phyloP scores from a whole-genome alignment of 139 green algal species.

The Volvox africanus region DNA sequence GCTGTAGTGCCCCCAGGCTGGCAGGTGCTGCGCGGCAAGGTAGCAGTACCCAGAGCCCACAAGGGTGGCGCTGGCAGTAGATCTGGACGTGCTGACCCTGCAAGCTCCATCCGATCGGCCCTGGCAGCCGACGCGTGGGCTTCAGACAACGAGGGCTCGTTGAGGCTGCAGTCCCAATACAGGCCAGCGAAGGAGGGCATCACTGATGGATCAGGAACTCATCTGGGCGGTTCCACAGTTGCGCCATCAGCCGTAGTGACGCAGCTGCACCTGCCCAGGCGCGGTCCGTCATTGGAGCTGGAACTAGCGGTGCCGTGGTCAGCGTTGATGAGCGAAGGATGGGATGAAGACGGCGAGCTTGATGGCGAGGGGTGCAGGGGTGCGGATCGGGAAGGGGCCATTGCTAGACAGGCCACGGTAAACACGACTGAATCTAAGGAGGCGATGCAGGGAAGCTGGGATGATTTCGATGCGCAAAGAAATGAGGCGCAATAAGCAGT shows the following conservation, averaged over 20 bases:
- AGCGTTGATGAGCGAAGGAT: background rate
- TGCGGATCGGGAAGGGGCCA: background rate
- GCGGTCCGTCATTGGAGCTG: conserved; percentile 8
- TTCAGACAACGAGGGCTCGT: background rate
- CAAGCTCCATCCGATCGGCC: background rate
- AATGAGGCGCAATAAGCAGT: too few species aligned
- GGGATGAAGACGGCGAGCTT: background rate
- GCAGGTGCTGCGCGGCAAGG: conserved; percentile 20
- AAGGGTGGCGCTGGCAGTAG: background rate
- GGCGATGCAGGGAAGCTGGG: too few species aligned
- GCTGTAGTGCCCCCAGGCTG: background rate
- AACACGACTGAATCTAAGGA: too few species aligned
- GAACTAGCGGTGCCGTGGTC: background rate
- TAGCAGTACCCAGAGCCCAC: background rate
- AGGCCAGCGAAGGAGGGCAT: background rate
- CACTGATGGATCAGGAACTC: background rate
- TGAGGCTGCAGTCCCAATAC: background rate
- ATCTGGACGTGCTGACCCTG: background rate
- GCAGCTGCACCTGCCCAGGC: background rate
- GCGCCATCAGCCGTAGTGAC: background rate
- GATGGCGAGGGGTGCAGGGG: background rate
- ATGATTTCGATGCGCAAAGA: too few species aligned
- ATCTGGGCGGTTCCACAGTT: too few species aligned
- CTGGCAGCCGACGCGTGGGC: conserved; percentile 22
- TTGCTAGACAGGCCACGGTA: background rate